These are phyloP conservation scores for Neonectria ditissima DNA, from an alignment of 2,329 filamentous ascomycete species.

Conservation along the genomic window DNA sequence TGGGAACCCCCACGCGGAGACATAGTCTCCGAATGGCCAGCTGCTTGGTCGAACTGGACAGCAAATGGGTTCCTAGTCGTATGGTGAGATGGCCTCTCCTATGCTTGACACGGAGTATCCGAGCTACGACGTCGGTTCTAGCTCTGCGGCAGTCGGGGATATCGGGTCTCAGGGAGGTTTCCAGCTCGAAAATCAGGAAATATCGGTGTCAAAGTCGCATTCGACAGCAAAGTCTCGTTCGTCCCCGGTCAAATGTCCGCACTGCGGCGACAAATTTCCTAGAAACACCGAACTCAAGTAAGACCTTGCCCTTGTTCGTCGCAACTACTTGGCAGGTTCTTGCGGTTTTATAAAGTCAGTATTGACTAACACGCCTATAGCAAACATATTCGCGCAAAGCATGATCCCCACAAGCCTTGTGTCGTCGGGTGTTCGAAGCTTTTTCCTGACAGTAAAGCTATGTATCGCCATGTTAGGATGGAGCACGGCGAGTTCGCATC, in stretches of 20 bases:
- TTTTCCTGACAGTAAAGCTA: background rate
- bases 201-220: background rate
- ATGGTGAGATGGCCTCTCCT: background rate
- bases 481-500: background rate
- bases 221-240: background rate
- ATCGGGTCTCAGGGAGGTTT: too few relatives aligned
- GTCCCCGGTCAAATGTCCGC: background rate
- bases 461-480: background rate
- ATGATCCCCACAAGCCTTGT: background rate
- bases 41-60: background rate
- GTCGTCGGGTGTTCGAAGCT: background rate
- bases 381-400: background rate
- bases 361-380: background rate
- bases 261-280: background rate
- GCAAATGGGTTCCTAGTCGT: background rate
- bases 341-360: background rate
- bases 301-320: background rate
- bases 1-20: background rate
- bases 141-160: background rate
- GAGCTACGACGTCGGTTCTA: background rate
- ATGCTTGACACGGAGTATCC: background rate
- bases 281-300: background rate
- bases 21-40: background rate
- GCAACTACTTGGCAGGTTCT: background rate
- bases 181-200: background rate